Evolutionary conservation across 768 basidiomycete genomes (phyloP).

Genomic region (Omphalotus guepiniiformis): DNA sequence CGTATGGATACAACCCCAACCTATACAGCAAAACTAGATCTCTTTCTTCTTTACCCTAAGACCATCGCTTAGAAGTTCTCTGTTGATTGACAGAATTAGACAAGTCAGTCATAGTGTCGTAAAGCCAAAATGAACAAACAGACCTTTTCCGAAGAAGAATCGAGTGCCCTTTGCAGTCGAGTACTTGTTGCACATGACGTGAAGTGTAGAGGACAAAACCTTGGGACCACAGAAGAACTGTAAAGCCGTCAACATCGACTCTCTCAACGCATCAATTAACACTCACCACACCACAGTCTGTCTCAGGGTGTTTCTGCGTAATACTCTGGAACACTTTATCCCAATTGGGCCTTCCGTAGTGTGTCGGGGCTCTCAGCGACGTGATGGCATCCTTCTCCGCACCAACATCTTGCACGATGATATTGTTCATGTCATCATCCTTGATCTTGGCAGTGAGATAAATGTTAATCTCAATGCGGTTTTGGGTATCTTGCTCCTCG

Average conservation of each 20-base stretch:
- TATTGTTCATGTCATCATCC: conserved; percentile 92
- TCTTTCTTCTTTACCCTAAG: background rate
- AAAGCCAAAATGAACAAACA: conserved; percentile 17
- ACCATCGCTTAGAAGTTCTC: conserved; percentile 30
- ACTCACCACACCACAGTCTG: conserved; percentile 84
- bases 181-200: conserved; percentile 81
- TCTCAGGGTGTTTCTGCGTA: conserved; percentile 77
- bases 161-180: conserved; percentile 71
- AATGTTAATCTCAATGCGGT: conserved; percentile 89
- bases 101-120: background rate
- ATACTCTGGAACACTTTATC: conserved; percentile 71
- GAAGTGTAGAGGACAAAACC: conserved; percentile 64
- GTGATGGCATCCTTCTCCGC: conserved; percentile 92
- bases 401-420: conserved; percentile 90
- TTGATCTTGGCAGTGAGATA: conserved; percentile 89
- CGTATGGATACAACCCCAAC: background rate
- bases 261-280: background rate
- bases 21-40: background rate
- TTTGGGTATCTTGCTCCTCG: conserved; percentile 85
- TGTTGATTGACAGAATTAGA: conserved; percentile 11
- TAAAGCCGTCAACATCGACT: background rate
- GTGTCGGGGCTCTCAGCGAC: conserved; percentile 83
- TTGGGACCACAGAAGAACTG: conserved; percentile 88
- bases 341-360: conserved; percentile 90
- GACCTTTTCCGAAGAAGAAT: conserved; percentile 91